Conservation (phyloP, 176 grass and related monocot genomes). For the Triticum turgidum region DNA sequence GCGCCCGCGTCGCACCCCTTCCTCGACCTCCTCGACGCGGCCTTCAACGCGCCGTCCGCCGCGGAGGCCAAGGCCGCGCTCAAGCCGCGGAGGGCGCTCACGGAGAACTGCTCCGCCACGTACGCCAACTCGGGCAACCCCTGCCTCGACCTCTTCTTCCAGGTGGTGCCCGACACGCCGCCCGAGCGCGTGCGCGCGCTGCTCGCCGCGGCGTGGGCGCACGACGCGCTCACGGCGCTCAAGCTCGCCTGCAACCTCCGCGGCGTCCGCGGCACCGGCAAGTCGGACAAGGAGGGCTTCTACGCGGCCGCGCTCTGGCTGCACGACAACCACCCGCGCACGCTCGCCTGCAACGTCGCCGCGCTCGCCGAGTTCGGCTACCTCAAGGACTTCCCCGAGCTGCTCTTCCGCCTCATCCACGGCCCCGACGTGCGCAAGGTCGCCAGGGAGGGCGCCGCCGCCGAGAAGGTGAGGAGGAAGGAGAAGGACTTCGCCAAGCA, state of each 20-base stretch:
- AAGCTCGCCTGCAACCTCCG: constrained; percentile 17
- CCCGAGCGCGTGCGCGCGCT: background rate
- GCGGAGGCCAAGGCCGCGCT: background rate
- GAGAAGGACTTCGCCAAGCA: background rate
- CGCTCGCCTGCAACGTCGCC: constrained; percentile 48
- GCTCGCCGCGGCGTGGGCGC: constrained; percentile 41
- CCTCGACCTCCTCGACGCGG: constrained; percentile 33
- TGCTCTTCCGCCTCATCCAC: constrained; percentile 35
- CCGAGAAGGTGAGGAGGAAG: background rate
- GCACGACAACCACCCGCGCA: constrained; percentile 44
- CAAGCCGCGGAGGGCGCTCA: constrained; percentile 19
- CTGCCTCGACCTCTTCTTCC: constrained; percentile 72
- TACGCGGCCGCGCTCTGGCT: constrained; percentile 49
- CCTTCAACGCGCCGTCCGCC: constrained; percentile 12
- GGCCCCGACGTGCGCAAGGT: constrained; percentile 12
- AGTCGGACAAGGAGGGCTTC: constrained; percentile 37
- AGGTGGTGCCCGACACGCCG: constrained; percentile 38
- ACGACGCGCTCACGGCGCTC: constrained; percentile 39
- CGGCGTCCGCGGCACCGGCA: background rate
- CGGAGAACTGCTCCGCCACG: constrained; percentile 39
- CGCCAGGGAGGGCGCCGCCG: background rate
- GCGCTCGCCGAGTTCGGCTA: constrained; percentile 42
- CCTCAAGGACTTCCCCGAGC: constrained; percentile 52
- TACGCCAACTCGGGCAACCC: constrained; percentile 47
- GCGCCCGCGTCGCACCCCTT: constrained; percentile 10